Conservation (phyloP, 306 rosid species). For the Rubus idaeus region DNA sequence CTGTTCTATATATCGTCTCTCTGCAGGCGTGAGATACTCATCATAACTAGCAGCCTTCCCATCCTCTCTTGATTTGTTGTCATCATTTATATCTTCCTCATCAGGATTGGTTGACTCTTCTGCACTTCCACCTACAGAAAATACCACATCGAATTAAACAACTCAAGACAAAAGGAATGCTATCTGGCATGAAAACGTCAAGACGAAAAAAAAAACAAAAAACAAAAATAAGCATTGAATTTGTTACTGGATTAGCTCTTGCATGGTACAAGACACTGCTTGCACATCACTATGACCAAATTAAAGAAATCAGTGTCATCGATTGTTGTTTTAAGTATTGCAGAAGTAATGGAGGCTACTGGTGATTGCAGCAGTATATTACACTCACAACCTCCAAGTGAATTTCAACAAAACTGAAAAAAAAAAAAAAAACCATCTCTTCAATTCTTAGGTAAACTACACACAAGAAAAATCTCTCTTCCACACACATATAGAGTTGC, state of each 20-base stretch:
- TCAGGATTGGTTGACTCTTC: slow-evolving; percentile 43
- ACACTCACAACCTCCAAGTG: background rate
- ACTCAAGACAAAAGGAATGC: background rate
- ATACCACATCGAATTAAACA: slow-evolving; percentile 5
- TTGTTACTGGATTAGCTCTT: background rate
- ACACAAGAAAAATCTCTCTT: background rate
- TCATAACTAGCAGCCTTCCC: slow-evolving; percentile 58
- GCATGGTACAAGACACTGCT: background rate
- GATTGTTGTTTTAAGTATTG: no score
- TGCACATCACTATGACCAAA: background rate
- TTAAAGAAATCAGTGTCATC: background rate
- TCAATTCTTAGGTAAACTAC: background rate
- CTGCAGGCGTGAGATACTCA: slow-evolving; percentile 84
- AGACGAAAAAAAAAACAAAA: background rate
- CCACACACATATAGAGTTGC: no score
- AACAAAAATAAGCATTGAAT: background rate
- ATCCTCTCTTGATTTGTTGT: slow-evolving; percentile 39
- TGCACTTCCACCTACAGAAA: slow-evolving; percentile 53
- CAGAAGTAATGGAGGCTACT: background rate
- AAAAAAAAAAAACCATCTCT: background rate
- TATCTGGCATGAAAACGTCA: background rate
- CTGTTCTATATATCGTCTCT: slow-evolving; percentile 88
- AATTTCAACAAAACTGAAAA: background rate
- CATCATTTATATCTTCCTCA: slow-evolving; percentile 54
- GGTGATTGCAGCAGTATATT: background rate